A percentile compares a stretch with the other conserved stretches of the same genome.
phyloP scores from a whole-genome alignment of 1,284 basidiomycete genomes.

The Lentinula novae-zelandiae region DNA sequence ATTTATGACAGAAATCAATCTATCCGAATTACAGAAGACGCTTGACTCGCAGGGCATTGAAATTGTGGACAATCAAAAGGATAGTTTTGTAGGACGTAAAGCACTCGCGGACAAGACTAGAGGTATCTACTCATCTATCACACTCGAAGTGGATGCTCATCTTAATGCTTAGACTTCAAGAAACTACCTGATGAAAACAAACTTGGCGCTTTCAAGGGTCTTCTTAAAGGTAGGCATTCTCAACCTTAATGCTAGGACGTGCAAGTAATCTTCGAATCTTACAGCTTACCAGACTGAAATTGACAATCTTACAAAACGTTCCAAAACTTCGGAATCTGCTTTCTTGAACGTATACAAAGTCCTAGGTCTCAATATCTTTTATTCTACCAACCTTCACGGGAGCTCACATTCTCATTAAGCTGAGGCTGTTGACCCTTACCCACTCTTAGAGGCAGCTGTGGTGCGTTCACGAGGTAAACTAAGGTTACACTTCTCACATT shows the following conservation, averaged over 20 bases:
- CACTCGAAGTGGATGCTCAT: neutral
- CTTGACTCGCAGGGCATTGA: constrained; percentile 89
- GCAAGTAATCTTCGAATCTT: neutral
- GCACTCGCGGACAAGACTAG: constrained; percentile 90
- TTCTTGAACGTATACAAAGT: constrained; percentile 94
- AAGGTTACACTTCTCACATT: neutral
- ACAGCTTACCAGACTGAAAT: constrained; percentile 95
- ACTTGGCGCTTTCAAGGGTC: constrained; percentile 76
- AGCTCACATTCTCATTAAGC: constrained; percentile 31
- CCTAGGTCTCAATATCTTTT: constrained; percentile 28
- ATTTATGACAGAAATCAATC: constrained; percentile 67
- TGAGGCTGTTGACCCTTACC: constrained; percentile 95
- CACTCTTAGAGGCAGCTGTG: constrained; percentile 89
- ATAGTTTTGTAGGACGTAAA: constrained; percentile 91
- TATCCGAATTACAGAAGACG: constrained; percentile 88
- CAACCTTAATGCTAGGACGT: neutral
- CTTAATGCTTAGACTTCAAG: constrained; percentile 74
- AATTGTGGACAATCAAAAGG: constrained; percentile 97
- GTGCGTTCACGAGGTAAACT: constrained; percentile 40
- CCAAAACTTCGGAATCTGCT: constrained; percentile 88
- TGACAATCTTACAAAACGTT: constrained; percentile 89
- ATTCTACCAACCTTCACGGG: neutral
- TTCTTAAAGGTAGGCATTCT: constrained; percentile 69
- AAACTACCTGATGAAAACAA: constrained; percentile 88
- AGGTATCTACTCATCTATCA: constrained; percentile 42